Evolutionary conservation across 1,284 basidiomycete species (phyloP).

Genomic region (Taiwanofungus camphoratus): DNA sequence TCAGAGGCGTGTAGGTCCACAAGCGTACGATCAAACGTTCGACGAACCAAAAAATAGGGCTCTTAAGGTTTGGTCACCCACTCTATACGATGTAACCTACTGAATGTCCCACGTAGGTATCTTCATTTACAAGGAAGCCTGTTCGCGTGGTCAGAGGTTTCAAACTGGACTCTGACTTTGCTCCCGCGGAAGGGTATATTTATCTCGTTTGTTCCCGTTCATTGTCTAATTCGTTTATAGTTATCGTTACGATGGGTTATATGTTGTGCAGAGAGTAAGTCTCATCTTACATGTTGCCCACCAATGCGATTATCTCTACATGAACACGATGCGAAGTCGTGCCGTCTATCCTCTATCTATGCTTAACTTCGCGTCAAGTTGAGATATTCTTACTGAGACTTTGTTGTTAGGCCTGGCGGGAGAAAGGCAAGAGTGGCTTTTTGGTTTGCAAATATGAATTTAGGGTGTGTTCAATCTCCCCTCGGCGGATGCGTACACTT

Average conservation of each 20-base stretch:
- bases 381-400: background rate
- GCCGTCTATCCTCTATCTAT: too few relatives aligned
- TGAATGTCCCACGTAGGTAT: constrained; percentile 17
- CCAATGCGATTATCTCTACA: background rate
- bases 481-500: background rate
- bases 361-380: background rate
- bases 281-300: background rate
- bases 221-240: constrained; percentile 17
- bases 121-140: constrained; percentile 28
- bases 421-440: constrained; percentile 16
- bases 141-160: constrained; percentile 38
- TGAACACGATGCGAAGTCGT: too few relatives aligned
- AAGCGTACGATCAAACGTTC: constrained; percentile 31
- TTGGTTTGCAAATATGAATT: constrained; percentile 19
- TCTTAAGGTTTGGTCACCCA: constrained; percentile 22
- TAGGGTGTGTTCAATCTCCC: constrained; percentile 3
- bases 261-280: constrained; percentile 29
- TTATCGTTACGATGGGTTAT: constrained; percentile 44
- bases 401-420: constrained; percentile 14
- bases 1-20: constrained; percentile 22
- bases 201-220: too few relatives aligned
- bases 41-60: constrained; percentile 26
- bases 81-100: background rate
- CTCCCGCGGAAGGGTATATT: constrained; percentile 31
- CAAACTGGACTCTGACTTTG: constrained; percentile 19